Evolutionary conservation across 139 green algal species (phyloP), one percentile per base, ranked within the genome.

Genomic region (Coelastrella sp.): DNA sequence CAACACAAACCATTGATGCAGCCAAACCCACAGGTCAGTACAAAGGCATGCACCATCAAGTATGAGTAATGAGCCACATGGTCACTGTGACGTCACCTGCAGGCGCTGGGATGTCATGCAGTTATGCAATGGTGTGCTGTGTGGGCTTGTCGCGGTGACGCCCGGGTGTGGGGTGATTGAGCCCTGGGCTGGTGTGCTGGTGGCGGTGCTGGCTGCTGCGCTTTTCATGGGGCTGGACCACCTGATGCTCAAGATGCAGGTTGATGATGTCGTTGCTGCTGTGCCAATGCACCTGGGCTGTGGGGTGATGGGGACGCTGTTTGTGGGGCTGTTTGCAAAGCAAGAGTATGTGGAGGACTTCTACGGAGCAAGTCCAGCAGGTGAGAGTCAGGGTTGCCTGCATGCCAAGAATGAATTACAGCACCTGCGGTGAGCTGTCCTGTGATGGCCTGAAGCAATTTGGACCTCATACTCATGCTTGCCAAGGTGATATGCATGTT

Each of bases 111-210:
- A 98, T 85, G 91, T 98, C 19, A 93, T 96, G 68, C 90, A 89
- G 7, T 85, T 95, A 63, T 97, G 96, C 93, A 98, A 98, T 89
- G 95, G 95, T 68, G 93, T 96, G 7, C 94, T 98, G 65, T 95
- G 92, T 11, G 96, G 96, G 79, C 94, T 98, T 22, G 96, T 98
- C 19, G 91, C 95, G 70, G 95, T 98, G 87, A 98, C 96, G 12
- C 94, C 95, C 20, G 91, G 92, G 58, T 96, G 93, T 88, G 90
- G 92, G 82, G 91, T 95, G n/a, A 92, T 97, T 11, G 93, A 97
- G 89, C 95, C 96, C 35, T 99, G 96, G 95, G 97, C 95, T 19
- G 97, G 97, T 49, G 91, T 98, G 87, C 89, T 98, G 73, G 95
- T 95, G 82, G 98, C 97, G 65, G 35, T 95, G 11, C 89, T 96